Evolutionary conservation across 2,329 filamentous ascomycete species (phyloP).

Genomic region (Nothopassalora personata): DNA sequence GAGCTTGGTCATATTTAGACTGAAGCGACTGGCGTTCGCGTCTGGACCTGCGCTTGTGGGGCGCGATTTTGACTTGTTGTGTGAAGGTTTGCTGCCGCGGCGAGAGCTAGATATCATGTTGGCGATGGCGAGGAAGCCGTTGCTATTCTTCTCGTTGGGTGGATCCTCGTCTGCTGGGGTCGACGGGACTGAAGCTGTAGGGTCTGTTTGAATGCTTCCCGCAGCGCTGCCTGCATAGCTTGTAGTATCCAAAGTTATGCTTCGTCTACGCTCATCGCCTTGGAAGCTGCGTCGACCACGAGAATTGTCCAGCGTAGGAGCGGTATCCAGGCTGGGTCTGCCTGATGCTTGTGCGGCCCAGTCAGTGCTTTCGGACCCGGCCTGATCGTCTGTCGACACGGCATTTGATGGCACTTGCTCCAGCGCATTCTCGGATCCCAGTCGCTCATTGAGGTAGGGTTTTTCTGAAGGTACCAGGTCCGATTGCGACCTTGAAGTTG

Average conservation of each 20-base stretch:
- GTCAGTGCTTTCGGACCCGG: slow-evolving; percentile 15
- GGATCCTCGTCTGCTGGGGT: slow-evolving; percentile 42
- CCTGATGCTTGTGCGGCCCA: slow-evolving; percentile 17
- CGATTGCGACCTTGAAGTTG: slow-evolving; percentile 27
- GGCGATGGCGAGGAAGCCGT: slow-evolving; percentile 27
- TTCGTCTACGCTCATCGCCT: slow-evolving; percentile 35
- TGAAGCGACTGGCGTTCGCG: slow-evolving; percentile 33
- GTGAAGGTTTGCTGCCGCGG: slow-evolving; percentile 24
- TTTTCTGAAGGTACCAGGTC: slow-evolving; percentile 26
- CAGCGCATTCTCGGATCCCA: slow-evolving; percentile 17
- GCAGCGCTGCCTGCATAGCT: slow-evolving; percentile 29
- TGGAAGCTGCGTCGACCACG: slow-evolving; percentile 36
- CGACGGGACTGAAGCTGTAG: slow-evolving; percentile 29
- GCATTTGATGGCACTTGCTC: slow-evolving; percentile 13
- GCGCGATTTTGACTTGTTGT: slow-evolving; percentile 35
- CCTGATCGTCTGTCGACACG: slow-evolving; percentile 5
- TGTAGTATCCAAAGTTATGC: slow-evolving; percentile 37
- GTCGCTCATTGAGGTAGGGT: slow-evolving; percentile 18
- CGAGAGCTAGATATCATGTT: slow-evolving; percentile 26
- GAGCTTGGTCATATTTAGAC: slow-evolving; percentile 39
- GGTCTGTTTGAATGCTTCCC: slow-evolving; percentile 23
- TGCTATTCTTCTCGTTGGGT: slow-evolving; percentile 9
- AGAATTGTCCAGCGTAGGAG: slow-evolving; percentile 17
- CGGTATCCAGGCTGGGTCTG: slow-evolving; percentile 29
- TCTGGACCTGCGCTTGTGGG: slow-evolving; percentile 34